These are phyloP conservation scores for Sphagnum tenellum DNA, from an alignment of 225 moss, liverwort and hornwort genomes.

Conservation along the genomic window DNA sequence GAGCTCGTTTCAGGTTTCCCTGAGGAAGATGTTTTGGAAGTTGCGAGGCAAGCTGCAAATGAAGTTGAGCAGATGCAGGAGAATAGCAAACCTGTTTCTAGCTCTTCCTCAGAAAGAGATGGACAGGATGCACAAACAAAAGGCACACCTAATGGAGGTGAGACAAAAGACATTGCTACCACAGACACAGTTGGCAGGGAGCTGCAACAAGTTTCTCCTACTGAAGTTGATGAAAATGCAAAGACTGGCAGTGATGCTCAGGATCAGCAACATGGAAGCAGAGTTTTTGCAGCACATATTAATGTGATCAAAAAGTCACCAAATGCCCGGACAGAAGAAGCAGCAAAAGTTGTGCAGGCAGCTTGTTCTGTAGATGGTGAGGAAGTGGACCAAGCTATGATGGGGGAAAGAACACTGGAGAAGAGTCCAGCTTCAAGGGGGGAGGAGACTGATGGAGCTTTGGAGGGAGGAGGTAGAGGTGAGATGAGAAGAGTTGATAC, in stretches of 20 bases:
- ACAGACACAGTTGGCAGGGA: slow-evolving; percentile 33
- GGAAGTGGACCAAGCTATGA: slow-evolving; percentile 36
- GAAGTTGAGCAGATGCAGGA: slow-evolving; percentile 88
- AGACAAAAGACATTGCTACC: slow-evolving; percentile 35
- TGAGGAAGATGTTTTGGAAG: slow-evolving; percentile 81
- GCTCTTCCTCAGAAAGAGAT: slow-evolving; percentile 53
- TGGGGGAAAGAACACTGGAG: slow-evolving; percentile 22
- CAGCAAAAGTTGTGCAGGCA: slow-evolving; percentile 23
- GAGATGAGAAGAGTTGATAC: slow-evolving; percentile 31
- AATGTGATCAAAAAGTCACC: slow-evolving; percentile 25
- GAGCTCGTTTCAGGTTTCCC: slow-evolving; percentile 53
- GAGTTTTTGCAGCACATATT: background rate
- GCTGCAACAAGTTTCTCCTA: slow-evolving; percentile 14
- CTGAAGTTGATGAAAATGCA: slow-evolving; percentile 14
- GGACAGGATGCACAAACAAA: slow-evolving; percentile 34
- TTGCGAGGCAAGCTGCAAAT: slow-evolving; percentile 71
- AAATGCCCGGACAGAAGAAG: slow-evolving; percentile 35
- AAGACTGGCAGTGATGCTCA: slow-evolving; percentile 23
- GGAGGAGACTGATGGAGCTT: slow-evolving; percentile 25
- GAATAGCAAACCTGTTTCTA: slow-evolving; percentile 48
- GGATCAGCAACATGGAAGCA: slow-evolving; percentile 35
- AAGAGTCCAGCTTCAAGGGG: slow-evolving; percentile 29
- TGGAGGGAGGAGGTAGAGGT: slow-evolving; percentile 31
- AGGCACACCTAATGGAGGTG: slow-evolving; percentile 33
- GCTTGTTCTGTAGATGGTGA: slow-evolving; percentile 27